phyloP scores from a whole-genome alignment of 164 flowering plant genomes.

The Annona cherimola region DNA sequence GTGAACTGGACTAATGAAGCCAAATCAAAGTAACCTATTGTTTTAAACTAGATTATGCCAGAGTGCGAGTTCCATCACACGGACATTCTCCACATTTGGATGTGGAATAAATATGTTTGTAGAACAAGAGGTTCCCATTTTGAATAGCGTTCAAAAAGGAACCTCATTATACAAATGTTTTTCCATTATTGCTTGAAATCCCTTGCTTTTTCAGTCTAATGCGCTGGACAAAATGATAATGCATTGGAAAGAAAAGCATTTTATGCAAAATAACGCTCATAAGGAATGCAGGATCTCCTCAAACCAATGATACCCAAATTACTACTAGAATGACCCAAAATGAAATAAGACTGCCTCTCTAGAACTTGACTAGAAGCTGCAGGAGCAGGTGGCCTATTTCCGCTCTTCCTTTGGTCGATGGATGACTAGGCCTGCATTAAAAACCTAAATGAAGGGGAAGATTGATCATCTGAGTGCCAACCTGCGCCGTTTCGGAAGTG shows the following conservation, averaged over 20 bases:
- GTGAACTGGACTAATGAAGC: too few species aligned
- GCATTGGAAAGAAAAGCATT: not conserved
- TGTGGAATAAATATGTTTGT: not conserved
- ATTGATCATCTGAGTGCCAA: not conserved
- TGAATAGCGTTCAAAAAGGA: not conserved
- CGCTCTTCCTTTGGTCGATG: slow-evolving; percentile 26
- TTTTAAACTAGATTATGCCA: too few species aligned
- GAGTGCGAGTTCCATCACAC: too few species aligned
- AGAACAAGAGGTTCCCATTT: not conserved
- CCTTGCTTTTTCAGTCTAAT: not conserved
- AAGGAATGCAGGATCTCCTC: not conserved
- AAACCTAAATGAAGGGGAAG: not conserved
- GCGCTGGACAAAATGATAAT: too few species aligned
- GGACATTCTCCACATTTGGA: not conserved
- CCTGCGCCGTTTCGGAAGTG: not conserved
- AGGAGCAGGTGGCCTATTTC: slow-evolving; percentile 15
- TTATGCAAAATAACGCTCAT: not conserved
- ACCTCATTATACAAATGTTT: too few species aligned
- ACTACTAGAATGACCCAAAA: not conserved
- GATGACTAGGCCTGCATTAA: slow-evolving; percentile 22
- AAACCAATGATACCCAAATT: not conserved
- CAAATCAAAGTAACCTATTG: too few species aligned
- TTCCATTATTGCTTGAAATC: not conserved
- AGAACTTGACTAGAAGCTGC: slow-evolving; percentile 29
- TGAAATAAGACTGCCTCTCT: not conserved